These are phyloP conservation scores for Gautieria morchelliformis DNA, from an alignment of 768 basidiomycete species.

Conservation along the genomic window DNA sequence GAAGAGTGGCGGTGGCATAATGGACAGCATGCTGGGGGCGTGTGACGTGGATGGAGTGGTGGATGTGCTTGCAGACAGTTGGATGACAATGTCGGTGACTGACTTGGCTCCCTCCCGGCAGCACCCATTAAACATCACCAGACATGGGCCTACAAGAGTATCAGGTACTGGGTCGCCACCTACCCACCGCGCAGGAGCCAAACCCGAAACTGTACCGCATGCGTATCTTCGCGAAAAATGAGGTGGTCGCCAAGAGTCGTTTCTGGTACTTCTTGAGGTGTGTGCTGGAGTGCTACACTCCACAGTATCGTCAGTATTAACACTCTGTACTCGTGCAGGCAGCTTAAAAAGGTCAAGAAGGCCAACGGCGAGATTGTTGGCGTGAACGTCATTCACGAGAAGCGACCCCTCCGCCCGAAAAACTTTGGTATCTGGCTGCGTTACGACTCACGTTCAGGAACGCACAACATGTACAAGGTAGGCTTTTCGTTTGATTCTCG, in stretches of 20 bases:
- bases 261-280: constrained; percentile 99
- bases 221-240: constrained; percentile 98
- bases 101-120: not conserved
- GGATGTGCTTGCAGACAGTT: not conserved
- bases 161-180: constrained; percentile 95
- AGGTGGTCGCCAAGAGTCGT: constrained; percentile 96
- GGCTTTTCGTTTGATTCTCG: constrained; percentile 10
- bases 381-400: constrained; percentile 95
- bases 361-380: constrained; percentile 98
- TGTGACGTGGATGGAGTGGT: not conserved
- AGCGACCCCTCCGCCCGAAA: constrained; percentile 97
- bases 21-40: not conserved
- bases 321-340: constrained; percentile 33
- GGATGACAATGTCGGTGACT: not conserved
- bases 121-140: not conserved
- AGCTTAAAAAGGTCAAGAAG: constrained; percentile 99
- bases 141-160: constrained; percentile 80
- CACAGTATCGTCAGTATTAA: not conserved
- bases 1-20: not conserved
- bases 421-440: constrained; percentile 99
- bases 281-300: constrained; percentile 15
- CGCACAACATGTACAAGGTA: constrained; percentile 98
- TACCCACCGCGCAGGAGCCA: constrained; percentile 88
- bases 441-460: constrained; percentile 98
- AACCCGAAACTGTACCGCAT: constrained; percentile 98